Base-by-base conservation (phyloP, 2,329 filamentous ascomycete genomes). In the Pezicula radicicola region DNA sequence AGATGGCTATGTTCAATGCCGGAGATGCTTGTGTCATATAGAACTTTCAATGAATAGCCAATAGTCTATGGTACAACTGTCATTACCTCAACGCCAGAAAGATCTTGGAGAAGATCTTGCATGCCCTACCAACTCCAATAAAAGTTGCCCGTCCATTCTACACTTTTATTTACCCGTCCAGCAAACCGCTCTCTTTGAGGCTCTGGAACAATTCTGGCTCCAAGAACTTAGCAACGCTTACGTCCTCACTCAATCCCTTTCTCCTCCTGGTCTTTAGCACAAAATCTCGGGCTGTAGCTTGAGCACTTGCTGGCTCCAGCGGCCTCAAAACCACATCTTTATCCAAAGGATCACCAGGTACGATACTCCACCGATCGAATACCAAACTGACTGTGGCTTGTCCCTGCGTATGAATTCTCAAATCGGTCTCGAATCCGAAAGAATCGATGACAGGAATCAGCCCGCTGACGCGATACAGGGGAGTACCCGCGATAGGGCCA, bases 341-440 rank as follows among this genome's bases (percentile, higher is more conserved):
- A 70, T 99, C 94, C 33, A 99, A 79, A 39, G 94, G 94, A 70
- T 99, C 94, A 50, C 94, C 94, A 2, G 94, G 94, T 1, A 99
- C 93, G 55, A 97, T 90, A 65, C 82, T 91, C 94, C 94, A 99
- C 59, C 89, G 85, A 67, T 99, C 94, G 70, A 99, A 99, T 12
- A 96, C 91, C 35, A 99, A 79, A 62, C 87, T 91, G 49, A 97
- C 85, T 65, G 90, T 92, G 51, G 92, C 91, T 68, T 91, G 87
- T 48, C 94, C 93, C 74, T 97, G 90, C 0, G 93, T 97, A 71
- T 96, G 92, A 66, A 97, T 97, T 56, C 94, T 81, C 52, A 99
- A 78, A 74, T 99, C 94, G 13, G 94, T 97, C 76, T 99, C 94
- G 71, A 99, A 97, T 18, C 94, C 94, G 66, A 99, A 99, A 28